Conservation (phyloP, 1,284 basidiomycete genomes). For the Rhizoctonia solani region DNA sequence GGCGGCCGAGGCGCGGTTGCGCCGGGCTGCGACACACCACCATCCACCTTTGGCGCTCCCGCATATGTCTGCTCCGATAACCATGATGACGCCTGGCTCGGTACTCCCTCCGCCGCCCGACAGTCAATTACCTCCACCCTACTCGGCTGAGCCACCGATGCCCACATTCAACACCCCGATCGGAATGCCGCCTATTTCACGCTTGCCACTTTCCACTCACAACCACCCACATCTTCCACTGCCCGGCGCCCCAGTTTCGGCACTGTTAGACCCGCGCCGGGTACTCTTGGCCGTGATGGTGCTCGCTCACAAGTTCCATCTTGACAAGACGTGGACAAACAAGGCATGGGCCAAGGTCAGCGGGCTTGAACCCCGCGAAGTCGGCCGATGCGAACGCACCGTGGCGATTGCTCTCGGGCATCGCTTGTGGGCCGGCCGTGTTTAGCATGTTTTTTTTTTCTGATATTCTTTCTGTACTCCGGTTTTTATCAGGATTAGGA, state of each 20-base stretch:
- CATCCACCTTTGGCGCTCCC: not conserved
- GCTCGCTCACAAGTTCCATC: conserved; percentile 87
- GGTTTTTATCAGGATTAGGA: not conserved
- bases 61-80: too few species aligned
- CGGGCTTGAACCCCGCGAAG: conserved; percentile 74
- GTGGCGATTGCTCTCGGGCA: conserved; percentile 80
- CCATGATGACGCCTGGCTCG: not conserved
- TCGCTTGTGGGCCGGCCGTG: conserved; percentile 77
- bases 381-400: conserved; percentile 78
- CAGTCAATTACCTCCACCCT: conserved; percentile 5
- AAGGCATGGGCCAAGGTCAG: conserved; percentile 89
- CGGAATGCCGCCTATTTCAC: conserved; percentile 2
- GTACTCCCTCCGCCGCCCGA: not conserved
- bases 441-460: not conserved
- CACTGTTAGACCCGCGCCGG: conserved; percentile 82
- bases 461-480: not conserved
- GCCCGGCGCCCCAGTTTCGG: not conserved
- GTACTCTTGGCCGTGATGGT: conserved; percentile 88
- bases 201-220: not conserved
- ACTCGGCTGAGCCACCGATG: conserved; percentile 14
- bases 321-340: conserved; percentile 92
- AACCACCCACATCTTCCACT: not conserved
- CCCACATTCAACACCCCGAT: not conserved
- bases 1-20: conserved; percentile 13
- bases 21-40: not conserved